Evolutionary conservation across 768 basidiomycete species (phyloP).

Genomic region (Mycena vitilis): DNA sequence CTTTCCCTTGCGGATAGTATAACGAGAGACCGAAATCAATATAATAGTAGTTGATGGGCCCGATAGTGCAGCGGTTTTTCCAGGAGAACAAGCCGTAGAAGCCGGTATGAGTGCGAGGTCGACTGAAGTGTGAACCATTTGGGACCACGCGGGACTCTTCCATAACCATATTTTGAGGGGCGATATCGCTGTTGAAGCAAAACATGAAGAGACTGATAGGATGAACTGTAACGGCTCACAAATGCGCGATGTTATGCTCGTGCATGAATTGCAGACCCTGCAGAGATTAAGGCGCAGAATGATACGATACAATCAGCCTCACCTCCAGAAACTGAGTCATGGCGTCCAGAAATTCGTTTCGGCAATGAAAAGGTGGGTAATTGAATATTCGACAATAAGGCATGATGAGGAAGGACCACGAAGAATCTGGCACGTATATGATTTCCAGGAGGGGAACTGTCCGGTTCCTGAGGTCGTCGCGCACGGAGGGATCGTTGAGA

Average conservation of each 20-base stretch:
- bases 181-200: slow-evolving; percentile 14
- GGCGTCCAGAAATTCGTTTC: slow-evolving; percentile 31
- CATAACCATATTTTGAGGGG: slow-evolving; percentile 30
- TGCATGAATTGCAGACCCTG: slow-evolving; percentile 34
- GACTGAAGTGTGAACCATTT: slow-evolving; percentile 18
- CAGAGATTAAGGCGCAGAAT: neutral
- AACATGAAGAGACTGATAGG: no score
- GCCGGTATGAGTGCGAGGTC: slow-evolving; percentile 16
- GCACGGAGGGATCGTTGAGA: neutral
- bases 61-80: slow-evolving; percentile 17
- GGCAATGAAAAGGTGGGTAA: slow-evolving; percentile 28
- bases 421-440: neutral
- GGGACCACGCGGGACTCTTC: slow-evolving; percentile 27
- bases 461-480: slow-evolving; percentile 5
- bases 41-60: slow-evolving; percentile 24
- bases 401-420: slow-evolving; percentile 24
- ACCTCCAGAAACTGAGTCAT: slow-evolving; percentile 33
- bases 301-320: neutral
- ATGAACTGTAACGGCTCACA: neutral
- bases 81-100: slow-evolving; percentile 6
- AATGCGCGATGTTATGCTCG: slow-evolving; percentile 23
- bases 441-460: slow-evolving; percentile 18
- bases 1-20: slow-evolving; percentile 18
- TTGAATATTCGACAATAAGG: slow-evolving; percentile 27
- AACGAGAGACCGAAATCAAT: slow-evolving; percentile 31